Evolutionary conservation across 495 filamentous ascomycete genomes (phyloP), one percentile per base, ranked within the genome.

Genomic region (Lophium mytilinum): DNA sequence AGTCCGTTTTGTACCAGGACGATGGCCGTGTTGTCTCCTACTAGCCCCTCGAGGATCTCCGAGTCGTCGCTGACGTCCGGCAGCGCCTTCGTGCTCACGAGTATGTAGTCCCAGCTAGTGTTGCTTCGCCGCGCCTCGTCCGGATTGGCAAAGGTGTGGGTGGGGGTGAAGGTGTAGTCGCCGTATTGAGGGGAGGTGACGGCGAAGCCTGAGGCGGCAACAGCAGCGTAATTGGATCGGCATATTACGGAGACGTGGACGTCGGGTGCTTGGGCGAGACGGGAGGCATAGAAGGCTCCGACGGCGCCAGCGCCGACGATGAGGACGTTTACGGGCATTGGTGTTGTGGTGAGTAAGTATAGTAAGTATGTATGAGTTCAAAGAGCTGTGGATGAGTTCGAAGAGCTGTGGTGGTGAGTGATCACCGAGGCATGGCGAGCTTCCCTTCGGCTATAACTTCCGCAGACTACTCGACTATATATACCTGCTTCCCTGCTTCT

Each of bases 1-100:
- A 88, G 76, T 24, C 84, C 84, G 67, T 88, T 88, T 57, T 88
- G 84, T 50, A 87, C 82, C 35, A 88, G 70, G 17, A 88, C 81
- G 56, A 88, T 78, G 11, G 59, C 56, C 15, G 66, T 70, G 30
- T 42, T 18, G 17, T 58, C 57, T 24, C 37, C 37, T 18, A 72
- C 66, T 19, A 72, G 52, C 1, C 68, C 68, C n/a, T 69, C 68
- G 11, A 72, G 52, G 41, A 70, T 55, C 47, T 48, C 54, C 68
- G 74, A 50, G 65, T 72, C 65, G 58, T 72, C 68, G 52, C 62
- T 65, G 30, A 72, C 61, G 37, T 70, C 65, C n/a, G 68, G 67
- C 35, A 72, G 37, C 35, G 66, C 69, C 51, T 72, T 72, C 11
- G 69, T 72, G 51, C 58, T 66, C 45, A 72, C 68, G 18, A 72